Percentiles rank a stretch among this genome's conserved stretches.
Conservation (phyloP, 176 grass and related monocot species). For the Avena atlantica region DNA sequence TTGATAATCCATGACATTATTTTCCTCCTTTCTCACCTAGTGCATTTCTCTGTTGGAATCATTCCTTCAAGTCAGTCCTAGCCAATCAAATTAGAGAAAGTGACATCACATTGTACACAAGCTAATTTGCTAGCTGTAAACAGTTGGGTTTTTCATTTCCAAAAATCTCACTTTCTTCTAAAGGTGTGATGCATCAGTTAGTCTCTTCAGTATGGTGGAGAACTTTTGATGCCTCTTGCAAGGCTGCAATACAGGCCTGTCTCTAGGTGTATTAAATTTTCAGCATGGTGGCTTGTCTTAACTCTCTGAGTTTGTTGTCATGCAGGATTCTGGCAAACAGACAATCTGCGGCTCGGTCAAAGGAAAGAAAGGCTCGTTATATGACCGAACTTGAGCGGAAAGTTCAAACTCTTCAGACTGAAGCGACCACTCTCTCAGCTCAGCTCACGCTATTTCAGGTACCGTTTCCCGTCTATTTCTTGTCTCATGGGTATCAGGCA, state of each 20-base stretch:
- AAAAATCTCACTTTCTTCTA: neutral
- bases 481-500: conserved; percentile 30
- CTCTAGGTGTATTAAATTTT: conserved; percentile 3
- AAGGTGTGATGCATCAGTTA: neutral
- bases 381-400: conserved; percentile 95
- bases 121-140: neutral
- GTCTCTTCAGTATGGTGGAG: neutral
- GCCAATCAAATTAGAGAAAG: conserved; percentile 13
- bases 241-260: neutral
- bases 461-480: conserved; percentile 5
- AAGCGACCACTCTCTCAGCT: conserved; percentile 98
- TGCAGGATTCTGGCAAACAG: conserved; percentile 96
- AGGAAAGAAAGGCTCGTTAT: conserved; percentile 99
- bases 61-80: neutral
- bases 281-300: conserved; percentile 8
- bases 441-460: conserved; percentile 98
- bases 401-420: conserved; percentile 99
- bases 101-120: neutral
- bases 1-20: neutral
- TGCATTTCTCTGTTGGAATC: neutral
- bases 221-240: neutral
- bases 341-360: conserved; percentile 95
- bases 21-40: conserved; percentile 6
- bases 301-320: conserved; percentile 32
- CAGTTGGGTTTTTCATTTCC: conserved; percentile 18